Evolutionary conservation across 2,329 filamentous ascomycete genomes (phyloP).

Genomic region (Beauveria bassiana): DNA sequence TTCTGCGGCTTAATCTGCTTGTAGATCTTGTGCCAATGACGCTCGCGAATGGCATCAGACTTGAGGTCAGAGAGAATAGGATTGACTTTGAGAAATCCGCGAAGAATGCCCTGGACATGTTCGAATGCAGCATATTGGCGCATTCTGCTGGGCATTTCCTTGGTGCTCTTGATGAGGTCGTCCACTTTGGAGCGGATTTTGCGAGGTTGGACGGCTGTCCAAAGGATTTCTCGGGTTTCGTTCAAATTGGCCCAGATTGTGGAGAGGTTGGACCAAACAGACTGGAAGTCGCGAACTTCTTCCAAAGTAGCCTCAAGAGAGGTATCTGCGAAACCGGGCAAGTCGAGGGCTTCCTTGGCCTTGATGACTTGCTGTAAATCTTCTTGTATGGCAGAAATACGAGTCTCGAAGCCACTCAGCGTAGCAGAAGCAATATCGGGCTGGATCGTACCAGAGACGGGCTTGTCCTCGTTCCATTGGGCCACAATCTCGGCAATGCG

Average conservation of each 20-base stretch:
- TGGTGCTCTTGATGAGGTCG: slow-evolving; percentile 91
- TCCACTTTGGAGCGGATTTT: slow-evolving; percentile 89
- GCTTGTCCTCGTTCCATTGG: slow-evolving; percentile 95
- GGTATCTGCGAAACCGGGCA: slow-evolving; percentile 72
- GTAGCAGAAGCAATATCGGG: slow-evolving; percentile 82
- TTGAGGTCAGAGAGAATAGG: slow-evolving; percentile 81
- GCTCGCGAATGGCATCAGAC: slow-evolving; percentile 90
- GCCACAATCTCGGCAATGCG: slow-evolving; percentile 78
- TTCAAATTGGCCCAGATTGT: slow-evolving; percentile 97
- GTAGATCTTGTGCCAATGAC: slow-evolving; percentile 97
- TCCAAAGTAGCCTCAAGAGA: slow-evolving; percentile 81
- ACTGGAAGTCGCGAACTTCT: slow-evolving; percentile 97
- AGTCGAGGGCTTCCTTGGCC: slow-evolving; percentile 91
- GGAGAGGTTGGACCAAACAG: slow-evolving; percentile 90
- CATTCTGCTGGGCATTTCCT: slow-evolving; percentile 98
- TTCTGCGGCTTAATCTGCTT: slow-evolving; percentile 89
- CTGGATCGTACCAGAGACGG: slow-evolving; percentile 87
- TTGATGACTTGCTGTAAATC: slow-evolving; percentile 92
- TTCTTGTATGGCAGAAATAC: slow-evolving; percentile 75
- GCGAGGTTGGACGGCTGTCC: slow-evolving; percentile 91
- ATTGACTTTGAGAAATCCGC: slow-evolving; percentile 86
- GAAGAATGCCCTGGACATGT: slow-evolving; percentile 86
- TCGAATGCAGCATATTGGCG: slow-evolving; percentile 99
- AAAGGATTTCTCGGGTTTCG: slow-evolving; percentile 83
- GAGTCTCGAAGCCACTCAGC: slow-evolving; percentile 72